Conservation (phyloP, 148 eudicot species). For the Euryodendron excelsum region DNA sequence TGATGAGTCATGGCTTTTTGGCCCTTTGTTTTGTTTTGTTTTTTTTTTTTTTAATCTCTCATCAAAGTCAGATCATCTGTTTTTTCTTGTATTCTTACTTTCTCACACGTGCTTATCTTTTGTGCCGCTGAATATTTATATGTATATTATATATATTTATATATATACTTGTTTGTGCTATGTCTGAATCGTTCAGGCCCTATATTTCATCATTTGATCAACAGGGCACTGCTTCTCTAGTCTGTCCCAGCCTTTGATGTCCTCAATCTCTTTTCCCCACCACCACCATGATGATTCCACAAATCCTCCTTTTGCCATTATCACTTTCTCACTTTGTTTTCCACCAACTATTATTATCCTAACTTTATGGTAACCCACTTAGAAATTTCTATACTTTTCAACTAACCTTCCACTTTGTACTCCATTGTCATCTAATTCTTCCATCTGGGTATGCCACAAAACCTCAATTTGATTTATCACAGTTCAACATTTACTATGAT, state of each 20-base stretch:
- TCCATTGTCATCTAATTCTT: neutral
- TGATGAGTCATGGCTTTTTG: conserved; percentile 13
- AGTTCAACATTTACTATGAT: too few species aligned
- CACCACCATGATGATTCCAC: conserved; percentile 3
- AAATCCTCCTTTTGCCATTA: neutral
- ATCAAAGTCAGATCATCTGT: neutral
- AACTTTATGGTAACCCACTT: neutral
- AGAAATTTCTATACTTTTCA: neutral
- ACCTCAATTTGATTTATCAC: neutral
- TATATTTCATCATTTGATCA: too few species aligned
- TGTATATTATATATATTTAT: too few species aligned
- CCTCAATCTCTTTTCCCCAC: neutral
- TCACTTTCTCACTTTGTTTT: neutral
- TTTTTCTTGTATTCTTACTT: neutral
- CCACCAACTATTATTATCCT: neutral
- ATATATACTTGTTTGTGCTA: too few species aligned
- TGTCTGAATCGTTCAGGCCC: too few species aligned
- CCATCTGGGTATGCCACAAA: neutral
- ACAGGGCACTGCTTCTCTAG: neutral
- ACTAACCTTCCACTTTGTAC: neutral
- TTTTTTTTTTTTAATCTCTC: neutral
- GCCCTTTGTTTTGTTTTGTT: neutral
- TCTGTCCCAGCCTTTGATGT: neutral
- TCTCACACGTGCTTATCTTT: conserved; percentile 16
- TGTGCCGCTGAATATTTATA: neutral